These are phyloP conservation scores for Viola odorata DNA, from an alignment of 345 rosid genomes.

Conservation along the genomic window DNA sequence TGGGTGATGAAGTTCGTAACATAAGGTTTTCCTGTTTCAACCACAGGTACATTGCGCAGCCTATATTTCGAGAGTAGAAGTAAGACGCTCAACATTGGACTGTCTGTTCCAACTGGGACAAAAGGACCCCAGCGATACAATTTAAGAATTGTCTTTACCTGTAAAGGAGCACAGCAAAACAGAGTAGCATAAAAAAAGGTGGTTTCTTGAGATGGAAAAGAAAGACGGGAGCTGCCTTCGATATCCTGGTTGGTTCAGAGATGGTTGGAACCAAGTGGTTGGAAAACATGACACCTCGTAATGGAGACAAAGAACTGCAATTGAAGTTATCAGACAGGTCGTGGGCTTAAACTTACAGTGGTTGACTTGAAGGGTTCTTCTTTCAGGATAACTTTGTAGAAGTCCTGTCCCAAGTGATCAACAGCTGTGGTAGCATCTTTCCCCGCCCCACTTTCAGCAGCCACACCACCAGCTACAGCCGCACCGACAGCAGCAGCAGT, in stretches of 20 bases:
- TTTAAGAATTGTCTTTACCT: conserved; percentile 71
- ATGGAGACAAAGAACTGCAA: too few species aligned
- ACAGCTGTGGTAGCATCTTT: conserved; percentile 72
- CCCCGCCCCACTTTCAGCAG: conserved; percentile 54
- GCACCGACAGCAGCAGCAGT: conserved; percentile 82
- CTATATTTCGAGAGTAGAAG: conserved; percentile 76
- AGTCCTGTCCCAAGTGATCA: conserved; percentile 60
- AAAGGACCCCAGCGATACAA: conserved; percentile 79
- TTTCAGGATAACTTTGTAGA: conserved; percentile 63
- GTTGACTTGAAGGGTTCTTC: conserved; percentile 92
- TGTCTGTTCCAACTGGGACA: conserved; percentile 61
- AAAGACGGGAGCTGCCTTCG: not conserved
- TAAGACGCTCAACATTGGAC: conserved; percentile 78
- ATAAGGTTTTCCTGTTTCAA: conserved; percentile 59
- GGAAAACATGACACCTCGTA: too few species aligned
- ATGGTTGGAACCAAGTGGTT: too few species aligned
- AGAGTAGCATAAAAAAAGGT: not conserved
- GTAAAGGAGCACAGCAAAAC: conserved; percentile 9
- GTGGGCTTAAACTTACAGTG: conserved; percentile 32
- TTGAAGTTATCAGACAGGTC: not conserved
- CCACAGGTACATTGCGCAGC: conserved; percentile 71
- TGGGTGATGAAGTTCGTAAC: conserved; percentile 83
- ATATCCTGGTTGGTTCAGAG: not conserved
- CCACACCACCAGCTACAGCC: conserved; percentile 70
- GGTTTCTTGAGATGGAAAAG: not conserved